These are phyloP conservation scores for Sherardia arvensis DNA, from an alignment of 257 asterid genomes.

Conservation along the genomic window DNA sequence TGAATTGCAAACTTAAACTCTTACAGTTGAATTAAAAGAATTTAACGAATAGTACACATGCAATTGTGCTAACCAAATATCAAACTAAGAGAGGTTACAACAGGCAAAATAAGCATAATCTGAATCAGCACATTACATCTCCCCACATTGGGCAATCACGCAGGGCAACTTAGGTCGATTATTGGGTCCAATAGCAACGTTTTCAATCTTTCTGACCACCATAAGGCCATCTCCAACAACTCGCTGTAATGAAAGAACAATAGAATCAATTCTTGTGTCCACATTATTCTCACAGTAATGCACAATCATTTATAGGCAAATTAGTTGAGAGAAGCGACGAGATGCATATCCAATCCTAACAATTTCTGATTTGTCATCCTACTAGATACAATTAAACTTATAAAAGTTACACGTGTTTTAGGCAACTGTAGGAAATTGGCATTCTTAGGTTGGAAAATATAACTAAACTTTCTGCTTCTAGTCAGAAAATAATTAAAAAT, in stretches of 20 bases:
- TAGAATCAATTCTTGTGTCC: not conserved
- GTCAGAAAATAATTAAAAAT: too few species aligned
- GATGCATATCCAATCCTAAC: not conserved
- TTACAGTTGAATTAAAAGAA: too few species aligned
- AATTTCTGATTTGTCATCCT: too few species aligned
- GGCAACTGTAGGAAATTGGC: not conserved
- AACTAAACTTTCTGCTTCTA: not conserved
- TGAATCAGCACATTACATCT: constrained; percentile 42
- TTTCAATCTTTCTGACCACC: constrained; percentile 83
- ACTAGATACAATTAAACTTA: too few species aligned
- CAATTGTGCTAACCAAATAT: not conserved
- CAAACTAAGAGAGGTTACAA: not conserved
- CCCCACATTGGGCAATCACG: constrained; percentile 87
- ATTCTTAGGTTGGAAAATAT: not conserved
- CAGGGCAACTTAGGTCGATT: constrained; percentile 78
- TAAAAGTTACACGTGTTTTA: not conserved
- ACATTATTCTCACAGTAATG: not conserved
- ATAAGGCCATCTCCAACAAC: constrained; percentile 89
- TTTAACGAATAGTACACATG: too few species aligned
- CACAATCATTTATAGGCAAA: not conserved
- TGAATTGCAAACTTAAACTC: too few species aligned
- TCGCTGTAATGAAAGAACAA: constrained; percentile 45
- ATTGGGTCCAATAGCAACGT: constrained; percentile 86
- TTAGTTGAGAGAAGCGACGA: not conserved
- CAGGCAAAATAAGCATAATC: not conserved